Base-by-base conservation (phyloP, 257 asterid genomes). In the Penstemon newberryi region DNA sequence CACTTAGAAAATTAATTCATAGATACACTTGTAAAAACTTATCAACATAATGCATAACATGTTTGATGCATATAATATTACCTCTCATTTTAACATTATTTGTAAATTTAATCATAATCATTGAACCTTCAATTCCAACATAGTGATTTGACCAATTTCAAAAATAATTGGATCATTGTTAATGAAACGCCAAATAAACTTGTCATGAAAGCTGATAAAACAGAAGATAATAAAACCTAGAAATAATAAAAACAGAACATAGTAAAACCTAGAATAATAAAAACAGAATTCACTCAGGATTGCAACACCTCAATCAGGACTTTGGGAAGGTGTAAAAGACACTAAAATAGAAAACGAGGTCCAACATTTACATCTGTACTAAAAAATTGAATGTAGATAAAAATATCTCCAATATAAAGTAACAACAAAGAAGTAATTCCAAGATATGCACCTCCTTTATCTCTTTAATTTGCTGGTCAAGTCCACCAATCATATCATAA, bases 391-490 rank as follows among this genome's bases (percentile, higher is more conserved):
- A 49, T 43, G 12, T 53, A n/a, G 65, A 44, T n/a, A 42, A 57
- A 9, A 37, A 10, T 13, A 13, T 36, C 9, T 59, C 7, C 9
- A 67, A 77, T 51, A 3, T 8, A 62, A 40, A 67, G 42, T 63
- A 11, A 66, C 42, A 51, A 43, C 40, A 51, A 50, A 46, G 75
- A 13, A 73, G 51, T 8, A 60, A 18, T n/a, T n/a, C 50, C 37
- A 56, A 44, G 56, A 60, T 43, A 52, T 4, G 56, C 19, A 88
- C 97, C 97, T 93, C 98, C 75, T 90, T 86, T 19, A 93, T 93
- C 86, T 93, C 98, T 67, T 90, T 93, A 69, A 93, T 93, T 82
- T 93, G 97, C 83, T 88, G 97, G 77, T 93, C 98, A 57, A 93
- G 97, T 52, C 93, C 89, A 78, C 90, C 87, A 80, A 85, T 82